These are phyloP conservation scores for Globisporangium rhizosaccharum DNA, from an alignment of 352 stramenopile species.

Conservation along the genomic window DNA sequence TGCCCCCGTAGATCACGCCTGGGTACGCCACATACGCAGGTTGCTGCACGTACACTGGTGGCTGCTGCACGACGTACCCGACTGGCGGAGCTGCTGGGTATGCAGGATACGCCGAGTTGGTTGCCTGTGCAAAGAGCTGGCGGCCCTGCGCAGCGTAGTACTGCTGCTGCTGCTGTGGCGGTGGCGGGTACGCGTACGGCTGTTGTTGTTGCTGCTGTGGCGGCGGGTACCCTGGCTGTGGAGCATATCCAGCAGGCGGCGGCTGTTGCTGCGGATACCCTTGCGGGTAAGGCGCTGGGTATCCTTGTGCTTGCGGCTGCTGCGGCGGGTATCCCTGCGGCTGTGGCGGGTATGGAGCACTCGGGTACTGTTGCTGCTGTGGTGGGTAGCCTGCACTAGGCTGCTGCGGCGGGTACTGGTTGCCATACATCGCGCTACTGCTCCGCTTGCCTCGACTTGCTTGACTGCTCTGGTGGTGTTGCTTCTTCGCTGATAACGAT, in stretches of 20 bases:
- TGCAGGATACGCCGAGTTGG: constrained; percentile 19
- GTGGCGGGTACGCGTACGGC: constrained; percentile 28
- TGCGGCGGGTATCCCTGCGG: not conserved
- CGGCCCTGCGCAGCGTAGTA: constrained; percentile 66
- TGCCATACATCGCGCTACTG: constrained; percentile 16
- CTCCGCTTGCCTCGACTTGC: not conserved
- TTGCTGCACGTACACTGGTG: constrained; percentile 21
- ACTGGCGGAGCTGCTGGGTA: constrained; percentile 15
- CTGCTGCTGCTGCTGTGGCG: constrained; percentile 32
- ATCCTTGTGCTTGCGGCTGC: constrained; percentile 10
- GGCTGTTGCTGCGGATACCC: constrained; percentile 14
- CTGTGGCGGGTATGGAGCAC: constrained; percentile 8
- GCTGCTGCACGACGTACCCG: constrained; percentile 26
- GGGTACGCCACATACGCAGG: constrained; percentile 59
- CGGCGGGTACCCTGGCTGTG: constrained; percentile 20
- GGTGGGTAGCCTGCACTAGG: constrained; percentile 19
- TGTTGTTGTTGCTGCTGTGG: constrained; percentile 34
- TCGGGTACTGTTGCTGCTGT: not conserved
- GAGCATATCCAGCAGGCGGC: not conserved
- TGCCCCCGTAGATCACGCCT: constrained; percentile 46
- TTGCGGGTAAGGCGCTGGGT: constrained; percentile 14
- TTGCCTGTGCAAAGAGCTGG: constrained; percentile 69
- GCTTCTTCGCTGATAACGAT: not conserved
- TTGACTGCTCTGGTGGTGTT: not conserved
- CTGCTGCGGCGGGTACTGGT: constrained; percentile 17